Evolutionary conservation across 495 filamentous ascomycete species (phyloP), one percentile per base, ranked within the genome.

Genomic region (Aspergillus biplanus): DNA sequence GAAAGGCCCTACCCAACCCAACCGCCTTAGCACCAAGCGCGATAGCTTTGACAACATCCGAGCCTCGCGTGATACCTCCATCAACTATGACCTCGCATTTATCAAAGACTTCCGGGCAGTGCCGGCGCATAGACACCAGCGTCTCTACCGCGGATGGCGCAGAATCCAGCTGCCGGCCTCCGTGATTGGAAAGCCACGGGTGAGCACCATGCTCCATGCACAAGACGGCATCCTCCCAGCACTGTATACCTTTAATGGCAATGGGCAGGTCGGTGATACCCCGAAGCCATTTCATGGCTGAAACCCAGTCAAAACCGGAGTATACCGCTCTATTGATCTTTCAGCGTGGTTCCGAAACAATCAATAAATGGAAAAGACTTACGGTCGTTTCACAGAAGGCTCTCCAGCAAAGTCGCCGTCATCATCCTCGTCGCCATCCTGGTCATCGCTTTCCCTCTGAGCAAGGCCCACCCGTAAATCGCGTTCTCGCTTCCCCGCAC

Each of bases 181-280:
- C 64, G 18, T 66, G 64, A 27, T 66, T 66, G 2, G 59, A 62
- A 8, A 62, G 34, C 48, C 48, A 42, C 15, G 48, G 21, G 6
- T 53, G 33, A 2, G 44, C n/a, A 31, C 16, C 90, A 18, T 58
- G 16, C 18, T 58, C 7, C 18, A 15, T 12, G 21, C 39, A 47
- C 60, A 81, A 55, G 11, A 93, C 75, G n/a, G 93, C 92, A 69
- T 97, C 92, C 72, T 96, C 92, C 50, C 93, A 89, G 52, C 90
- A 82, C 79, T 96, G 92, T 55, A 97, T 90, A 21, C 92, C 92
- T 78, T 97, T 96, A 68, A 97, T 86, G 16, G 93, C 81, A 55
- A 97, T 89, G 33, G 92, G 92, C 81, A 96, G 91, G 62, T 86
- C 85, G 11, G 92, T 96, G 65, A 95, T 86, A 50, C 80, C 81